Conservation (phyloP, 2,329 filamentous ascomycete species). For the Eutypa lata region DNA sequence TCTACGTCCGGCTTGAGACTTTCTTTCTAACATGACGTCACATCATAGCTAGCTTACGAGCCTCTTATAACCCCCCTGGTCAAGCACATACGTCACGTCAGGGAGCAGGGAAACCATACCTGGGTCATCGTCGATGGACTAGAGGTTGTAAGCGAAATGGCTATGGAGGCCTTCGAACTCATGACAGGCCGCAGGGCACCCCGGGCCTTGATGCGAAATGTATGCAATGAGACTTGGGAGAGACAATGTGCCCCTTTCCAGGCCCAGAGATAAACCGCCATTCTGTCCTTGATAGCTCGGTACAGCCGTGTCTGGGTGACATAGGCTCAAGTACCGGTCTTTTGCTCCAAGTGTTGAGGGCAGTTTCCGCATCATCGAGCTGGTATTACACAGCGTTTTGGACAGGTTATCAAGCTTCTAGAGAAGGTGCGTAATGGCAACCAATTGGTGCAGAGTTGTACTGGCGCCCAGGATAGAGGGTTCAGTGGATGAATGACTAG, state of each 20-base stretch:
- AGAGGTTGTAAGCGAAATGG: constrained; percentile 71
- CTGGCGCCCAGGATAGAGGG: too few relatives aligned
- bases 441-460: too few relatives aligned
- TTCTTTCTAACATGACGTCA: constrained; percentile 3
- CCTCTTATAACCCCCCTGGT: constrained; percentile 67
- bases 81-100: constrained; percentile 55
- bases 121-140: constrained; percentile 73
- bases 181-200: constrained; percentile 73
- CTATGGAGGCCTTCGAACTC: constrained; percentile 72
- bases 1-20: not conserved
- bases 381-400: too few relatives aligned
- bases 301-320: too few relatives aligned
- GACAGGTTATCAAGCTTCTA: too few relatives aligned
- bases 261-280: constrained; percentile 17
- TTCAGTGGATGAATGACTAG: too few relatives aligned
- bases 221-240: constrained; percentile 44
- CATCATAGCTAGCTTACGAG: constrained; percentile 59
- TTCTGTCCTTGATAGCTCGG: too few relatives aligned
- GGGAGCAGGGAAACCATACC: constrained; percentile 49
- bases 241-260: constrained; percentile 33
- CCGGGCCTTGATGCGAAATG: constrained; percentile 63
- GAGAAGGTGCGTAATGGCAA: too few relatives aligned
- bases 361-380: too few relatives aligned
- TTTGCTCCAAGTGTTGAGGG: too few relatives aligned
- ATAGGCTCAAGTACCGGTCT: too few relatives aligned